Percentiles rank a stretch among this genome's conserved stretches.
These are phyloP conservation scores for Lunasporangiospora selenospora DNA, from an alignment of 192 early-diverging fungal genomes.

Conservation along the genomic window DNA sequence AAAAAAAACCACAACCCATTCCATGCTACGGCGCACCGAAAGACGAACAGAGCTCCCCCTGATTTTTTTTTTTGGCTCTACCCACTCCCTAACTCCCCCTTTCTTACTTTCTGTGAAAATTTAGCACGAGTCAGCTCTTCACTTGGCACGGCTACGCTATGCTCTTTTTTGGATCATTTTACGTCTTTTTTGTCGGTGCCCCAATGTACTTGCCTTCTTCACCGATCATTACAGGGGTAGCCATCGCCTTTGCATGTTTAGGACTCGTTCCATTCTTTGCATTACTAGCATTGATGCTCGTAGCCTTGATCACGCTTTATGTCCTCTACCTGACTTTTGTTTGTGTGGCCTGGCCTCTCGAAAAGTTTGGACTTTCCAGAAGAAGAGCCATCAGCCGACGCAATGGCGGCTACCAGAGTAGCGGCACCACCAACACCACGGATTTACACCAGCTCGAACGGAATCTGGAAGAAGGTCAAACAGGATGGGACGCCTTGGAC, in stretches of 20 bases:
- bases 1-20: no score
- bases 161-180: constrained; percentile 23
- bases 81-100: no score
- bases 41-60: not conserved
- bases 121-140: constrained; percentile 26
- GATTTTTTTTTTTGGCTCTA: no score
- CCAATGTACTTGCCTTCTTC: not conserved
- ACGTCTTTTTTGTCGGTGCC: constrained; percentile 23
- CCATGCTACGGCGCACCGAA: no score
- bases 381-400: constrained; percentile 36
- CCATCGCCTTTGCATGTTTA: constrained; percentile 30
- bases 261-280: constrained; percentile 38
- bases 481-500: constrained; percentile 6
- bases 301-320: constrained; percentile 11
- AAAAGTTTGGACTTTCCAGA: constrained; percentile 24
- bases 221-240: constrained; percentile 24
- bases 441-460: constrained; percentile 21
- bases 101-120: not conserved
- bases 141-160: constrained; percentile 47
- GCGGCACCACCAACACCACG: constrained; percentile 33
- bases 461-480: constrained; percentile 5
- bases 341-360: constrained; percentile 18
- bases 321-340: constrained; percentile 18
- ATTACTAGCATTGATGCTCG: constrained; percentile 8
- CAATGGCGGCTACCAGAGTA: constrained; percentile 35